phyloP scores from a whole-genome alignment of 2,329 filamentous ascomycete species.

The Talaromyces albobiverticillius region DNA sequence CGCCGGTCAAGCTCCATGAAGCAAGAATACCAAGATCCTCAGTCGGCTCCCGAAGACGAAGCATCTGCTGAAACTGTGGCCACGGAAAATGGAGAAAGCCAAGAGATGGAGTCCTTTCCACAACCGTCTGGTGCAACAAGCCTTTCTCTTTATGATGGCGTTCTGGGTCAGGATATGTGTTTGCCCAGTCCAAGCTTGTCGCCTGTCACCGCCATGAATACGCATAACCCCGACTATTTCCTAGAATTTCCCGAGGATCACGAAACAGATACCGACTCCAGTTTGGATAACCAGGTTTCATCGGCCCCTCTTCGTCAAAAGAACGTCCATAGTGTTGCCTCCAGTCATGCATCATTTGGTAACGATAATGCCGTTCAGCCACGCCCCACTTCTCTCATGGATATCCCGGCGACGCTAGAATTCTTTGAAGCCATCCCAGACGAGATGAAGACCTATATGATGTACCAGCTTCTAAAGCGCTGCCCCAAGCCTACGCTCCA shows the following conservation, averaged over 20 bases:
- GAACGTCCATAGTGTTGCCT: conserved; percentile 8
- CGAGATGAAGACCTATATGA: conserved; percentile 91
- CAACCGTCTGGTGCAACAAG: conserved; percentile 25
- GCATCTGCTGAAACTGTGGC: conserved; percentile 18
- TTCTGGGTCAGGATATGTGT: conserved; percentile 80
- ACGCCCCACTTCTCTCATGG: conserved; percentile 56
- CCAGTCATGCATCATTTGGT: neutral
- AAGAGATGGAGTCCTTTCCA: conserved; percentile 17
- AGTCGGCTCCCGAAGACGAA: conserved; percentile 14
- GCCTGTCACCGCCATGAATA: conserved; percentile 76
- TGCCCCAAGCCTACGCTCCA: conserved; percentile 86
- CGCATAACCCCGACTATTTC: conserved; percentile 41
- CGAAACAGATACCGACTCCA: conserved; percentile 43
- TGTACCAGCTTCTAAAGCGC: conserved; percentile 89
- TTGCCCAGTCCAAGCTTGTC: conserved; percentile 93
- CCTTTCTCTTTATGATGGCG: conserved; percentile 61
- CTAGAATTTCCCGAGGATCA: conserved; percentile 40
- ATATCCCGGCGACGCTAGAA: conserved; percentile 82
- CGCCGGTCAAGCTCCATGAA: conserved; percentile 15
- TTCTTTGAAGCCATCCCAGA: conserved; percentile 87
- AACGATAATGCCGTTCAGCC: conserved; percentile 23
- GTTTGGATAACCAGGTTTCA: conserved; percentile 35
- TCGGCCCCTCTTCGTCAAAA: conserved; percentile 21
- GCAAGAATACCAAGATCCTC: conserved; percentile 9
- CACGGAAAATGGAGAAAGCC: conserved; percentile 23